Conservation (phyloP, 768 basidiomycete species). For the Trametes coccinea region DNA sequence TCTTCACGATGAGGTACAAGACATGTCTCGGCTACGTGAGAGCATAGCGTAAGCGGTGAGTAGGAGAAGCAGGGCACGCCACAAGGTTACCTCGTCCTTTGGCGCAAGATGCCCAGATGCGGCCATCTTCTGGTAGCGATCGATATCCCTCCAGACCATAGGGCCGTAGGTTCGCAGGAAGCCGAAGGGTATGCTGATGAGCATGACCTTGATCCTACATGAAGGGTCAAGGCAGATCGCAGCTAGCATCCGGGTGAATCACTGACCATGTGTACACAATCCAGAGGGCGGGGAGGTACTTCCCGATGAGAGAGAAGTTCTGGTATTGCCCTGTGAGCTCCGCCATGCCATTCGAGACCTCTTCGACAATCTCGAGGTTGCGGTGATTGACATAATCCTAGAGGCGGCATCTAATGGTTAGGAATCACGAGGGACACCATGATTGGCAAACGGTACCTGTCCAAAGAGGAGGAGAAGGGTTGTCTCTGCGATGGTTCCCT, state of each 20-base stretch:
- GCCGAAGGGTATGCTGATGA: slow-evolving; percentile 24
- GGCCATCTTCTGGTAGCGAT: slow-evolving; percentile 20
- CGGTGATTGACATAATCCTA: slow-evolving; percentile 31
- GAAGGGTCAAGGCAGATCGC: slow-evolving; percentile 5
- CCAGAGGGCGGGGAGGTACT: slow-evolving; percentile 30
- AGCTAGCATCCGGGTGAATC: neutral
- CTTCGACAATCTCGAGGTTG: slow-evolving; percentile 29
- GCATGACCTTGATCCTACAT: slow-evolving; percentile 24
- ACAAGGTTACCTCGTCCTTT: slow-evolving; percentile 15
- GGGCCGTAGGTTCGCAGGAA: slow-evolving; percentile 24
- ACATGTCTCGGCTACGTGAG: slow-evolving; percentile 18
- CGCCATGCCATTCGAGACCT: slow-evolving; percentile 31
- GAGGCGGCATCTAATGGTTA: neutral
- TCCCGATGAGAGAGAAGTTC: slow-evolving; percentile 30
- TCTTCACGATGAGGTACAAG: slow-evolving; percentile 23
- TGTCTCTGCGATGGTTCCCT: slow-evolving; percentile 34
- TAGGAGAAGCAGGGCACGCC: neutral
- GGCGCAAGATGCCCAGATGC: slow-evolving; percentile 10
- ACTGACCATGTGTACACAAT: slow-evolving; percentile 30
- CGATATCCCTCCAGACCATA: slow-evolving; percentile 20
- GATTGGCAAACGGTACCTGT: slow-evolving; percentile 22
- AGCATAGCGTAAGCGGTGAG: neutral
- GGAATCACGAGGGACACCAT: neutral
- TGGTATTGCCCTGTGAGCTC: slow-evolving; percentile 34
- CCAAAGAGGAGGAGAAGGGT: slow-evolving; percentile 36